phyloP scores from a whole-genome alignment of 2,329 filamentous ascomycete genomes.

The Pestalotiopsis sp. region DNA sequence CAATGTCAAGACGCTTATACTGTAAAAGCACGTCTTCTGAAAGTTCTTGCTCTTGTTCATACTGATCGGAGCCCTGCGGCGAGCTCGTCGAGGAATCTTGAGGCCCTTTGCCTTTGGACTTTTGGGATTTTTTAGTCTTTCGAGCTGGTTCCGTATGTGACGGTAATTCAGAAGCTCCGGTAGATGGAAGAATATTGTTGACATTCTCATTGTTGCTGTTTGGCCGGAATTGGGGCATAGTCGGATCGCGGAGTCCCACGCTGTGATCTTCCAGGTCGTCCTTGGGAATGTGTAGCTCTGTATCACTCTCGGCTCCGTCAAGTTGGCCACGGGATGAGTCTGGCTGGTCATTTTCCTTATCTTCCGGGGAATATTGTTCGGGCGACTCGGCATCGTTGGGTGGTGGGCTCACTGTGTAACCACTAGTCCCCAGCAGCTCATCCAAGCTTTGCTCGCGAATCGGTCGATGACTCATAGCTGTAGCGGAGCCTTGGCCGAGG shows the following conservation, averaged over 20 bases:
- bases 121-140: neutral
- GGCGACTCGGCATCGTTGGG: constrained; percentile 16
- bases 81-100: constrained; percentile 12
- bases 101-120: neutral
- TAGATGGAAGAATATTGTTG: neutral
- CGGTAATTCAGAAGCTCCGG: neutral
- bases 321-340: constrained; percentile 12
- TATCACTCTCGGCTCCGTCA: neutral
- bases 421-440: constrained; percentile 43
- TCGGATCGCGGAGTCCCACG: constrained; percentile 52
- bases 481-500: constrained; percentile 23
- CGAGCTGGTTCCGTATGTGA: neutral
- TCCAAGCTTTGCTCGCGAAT: constrained; percentile 32
- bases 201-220: constrained; percentile 36
- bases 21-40: constrained; percentile 38
- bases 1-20: constrained; percentile 59
- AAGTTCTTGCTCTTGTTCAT: constrained; percentile 17
- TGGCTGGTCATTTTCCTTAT: constrained; percentile 10
- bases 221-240: constrained; percentile 69
- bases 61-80: neutral
- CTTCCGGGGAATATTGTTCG: constrained; percentile 10
- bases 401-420: constrained; percentile 40
- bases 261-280: neutral
- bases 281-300: neutral
- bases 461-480: constrained; percentile 15